A percentile compares a stretch with the other conserved stretches of the same genome.
Conservation (phyloP, 2,329 filamentous ascomycete genomes). For the Cladosporium sp. region DNA sequence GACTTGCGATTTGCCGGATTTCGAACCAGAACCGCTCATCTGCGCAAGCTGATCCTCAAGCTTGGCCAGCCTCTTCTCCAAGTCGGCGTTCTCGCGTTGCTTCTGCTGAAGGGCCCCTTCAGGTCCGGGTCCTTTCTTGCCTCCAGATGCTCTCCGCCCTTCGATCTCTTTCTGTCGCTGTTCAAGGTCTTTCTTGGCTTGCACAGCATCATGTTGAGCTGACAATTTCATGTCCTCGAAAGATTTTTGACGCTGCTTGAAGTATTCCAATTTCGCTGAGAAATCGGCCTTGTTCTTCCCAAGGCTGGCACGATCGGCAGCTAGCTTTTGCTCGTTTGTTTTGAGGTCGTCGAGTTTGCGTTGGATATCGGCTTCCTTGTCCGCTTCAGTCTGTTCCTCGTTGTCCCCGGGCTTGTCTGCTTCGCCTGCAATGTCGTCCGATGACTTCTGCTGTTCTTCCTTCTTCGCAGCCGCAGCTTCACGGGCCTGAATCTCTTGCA, state of each 20-base stretch:
- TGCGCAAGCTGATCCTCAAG: slow-evolving; percentile 5
- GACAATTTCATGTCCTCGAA: not conserved
- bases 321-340: not conserved
- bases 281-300: not conserved
- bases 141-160: not conserved
- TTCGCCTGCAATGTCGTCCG: not conserved
- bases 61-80: slow-evolving; percentile 1
- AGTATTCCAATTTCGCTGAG: not conserved
- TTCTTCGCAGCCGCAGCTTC: slow-evolving; percentile 6
- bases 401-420: not conserved
- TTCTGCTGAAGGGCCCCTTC: slow-evolving; percentile 1
- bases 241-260: slow-evolving; percentile 6
- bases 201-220: not conserved
- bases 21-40: not conserved
- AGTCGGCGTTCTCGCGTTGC: not conserved
- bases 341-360: slow-evolving; percentile 9
- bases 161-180: not conserved
- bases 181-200: slow-evolving; percentile 1
- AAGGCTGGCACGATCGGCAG: slow-evolving; percentile 1
- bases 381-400: not conserved
- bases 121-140: not conserved
- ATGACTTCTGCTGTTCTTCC: slow-evolving; percentile 1
- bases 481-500: slow-evolving; percentile 8
- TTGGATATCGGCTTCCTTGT: slow-evolving; percentile 4
- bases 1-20: not conserved